Base-by-base conservation (phyloP, 129 eudicot genomes). In the Artemisia tridentata region DNA sequence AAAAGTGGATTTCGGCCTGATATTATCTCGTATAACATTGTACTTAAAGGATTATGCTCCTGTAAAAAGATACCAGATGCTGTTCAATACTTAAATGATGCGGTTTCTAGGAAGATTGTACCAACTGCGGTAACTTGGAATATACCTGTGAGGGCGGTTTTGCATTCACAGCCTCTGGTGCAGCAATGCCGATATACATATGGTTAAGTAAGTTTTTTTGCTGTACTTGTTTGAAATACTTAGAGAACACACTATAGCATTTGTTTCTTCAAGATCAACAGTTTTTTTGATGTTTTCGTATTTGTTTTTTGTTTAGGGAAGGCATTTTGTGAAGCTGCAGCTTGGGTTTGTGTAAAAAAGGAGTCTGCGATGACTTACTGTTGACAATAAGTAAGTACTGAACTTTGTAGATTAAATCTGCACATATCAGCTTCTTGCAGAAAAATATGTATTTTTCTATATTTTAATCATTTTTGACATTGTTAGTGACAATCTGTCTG, bases 11-110 rank as follows among this genome's bases (percentile, higher is more conserved):
- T 87, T 65, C 80, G 59, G 75, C 96, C 90, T 5, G 98, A 93
- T 89, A 81, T 93, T 38, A 82, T 89, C 25, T 93, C 97, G 8
- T 93, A 89, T 79, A 93, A 93, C 77, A 93, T 93, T 76, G 70
- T 76, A 11, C 80, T 93, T 27, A 84, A 89, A 79, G 98, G 97
- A 19, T 74, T 87, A 20, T 93, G 90, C 77, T 87, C 91, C 75
- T 83, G 90, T 80, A 41, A 72, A 59, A 87, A 84, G 76, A 45
- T 81, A 73, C 56, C 83, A 17, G 84, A 69, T 68, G 96, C 90
- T 15, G 53, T 84, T 79, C 43, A 65, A n/a, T 89, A 76, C 76
- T 78, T 93, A 50, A 78, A 75, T 45, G 82, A 87, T 85, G 95
- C 92, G 1, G 65, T 89, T 80, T 58, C 72, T 34, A 82, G 71